Percentiles rank a stretch among this genome's conserved stretches.
Conservation (phyloP, 306 rosid genomes). For the Inga leiocalycina region DNA sequence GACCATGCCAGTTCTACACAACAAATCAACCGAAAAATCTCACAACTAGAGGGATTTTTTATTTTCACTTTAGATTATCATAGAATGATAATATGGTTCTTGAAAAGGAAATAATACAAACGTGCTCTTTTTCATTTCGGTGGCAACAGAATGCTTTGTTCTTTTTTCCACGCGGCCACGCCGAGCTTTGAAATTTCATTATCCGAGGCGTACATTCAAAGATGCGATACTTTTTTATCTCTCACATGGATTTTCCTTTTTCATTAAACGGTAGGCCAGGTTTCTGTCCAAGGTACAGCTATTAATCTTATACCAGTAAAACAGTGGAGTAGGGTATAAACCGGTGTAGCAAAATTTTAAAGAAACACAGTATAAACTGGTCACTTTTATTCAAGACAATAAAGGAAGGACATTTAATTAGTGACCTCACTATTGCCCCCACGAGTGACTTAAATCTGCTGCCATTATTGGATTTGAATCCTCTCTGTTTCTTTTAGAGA, state of each 20-base stretch:
- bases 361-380: neutral
- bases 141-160: neutral
- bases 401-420: neutral
- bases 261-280: constrained; percentile 10
- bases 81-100: neutral
- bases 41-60: neutral
- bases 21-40: neutral
- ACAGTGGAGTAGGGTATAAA: neutral
- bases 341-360: neutral
- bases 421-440: neutral
- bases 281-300: neutral
- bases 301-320: neutral
- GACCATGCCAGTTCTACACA: neutral
- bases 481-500: too few relatives aligned
- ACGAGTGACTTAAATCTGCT: neutral
- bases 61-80: neutral
- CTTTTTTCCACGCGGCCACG: neutral
- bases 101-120: constrained; percentile 2
- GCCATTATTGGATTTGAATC: too few relatives aligned
- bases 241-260: constrained; percentile 4
- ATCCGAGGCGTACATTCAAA: neutral
- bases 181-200: neutral
- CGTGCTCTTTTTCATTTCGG: neutral
- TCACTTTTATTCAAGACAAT: neutral
- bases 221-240: neutral